Percentiles rank a stretch among this genome's conserved stretches.
These are phyloP conservation scores for Cystofilobasidium macerans DNA, from an alignment of 768 basidiomycete species.

Conservation along the genomic window DNA sequence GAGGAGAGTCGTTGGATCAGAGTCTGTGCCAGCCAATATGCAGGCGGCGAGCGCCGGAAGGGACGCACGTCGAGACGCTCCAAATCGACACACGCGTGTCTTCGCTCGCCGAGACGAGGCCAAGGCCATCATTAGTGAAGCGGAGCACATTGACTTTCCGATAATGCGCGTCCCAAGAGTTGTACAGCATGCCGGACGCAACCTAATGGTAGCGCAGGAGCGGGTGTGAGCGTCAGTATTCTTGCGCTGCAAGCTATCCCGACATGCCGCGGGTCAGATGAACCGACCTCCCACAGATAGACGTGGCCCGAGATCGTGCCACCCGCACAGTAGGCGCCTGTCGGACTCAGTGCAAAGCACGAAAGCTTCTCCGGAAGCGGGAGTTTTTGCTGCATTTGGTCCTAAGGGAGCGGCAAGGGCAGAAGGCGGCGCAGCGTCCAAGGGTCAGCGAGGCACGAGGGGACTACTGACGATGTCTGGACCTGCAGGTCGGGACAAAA, in stretches of 20 bases:
- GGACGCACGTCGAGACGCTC: constrained; percentile 66
- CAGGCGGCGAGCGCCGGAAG: constrained; percentile 25
- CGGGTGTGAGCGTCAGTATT: constrained; percentile 2
- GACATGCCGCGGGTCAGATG: background rate
- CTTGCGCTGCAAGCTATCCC: background rate
- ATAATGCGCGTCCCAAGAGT: constrained; percentile 92
- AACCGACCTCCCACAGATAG: constrained; percentile 85
- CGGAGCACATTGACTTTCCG: constrained; percentile 69
- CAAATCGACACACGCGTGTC: constrained; percentile 84
- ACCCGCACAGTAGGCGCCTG: constrained; percentile 69
- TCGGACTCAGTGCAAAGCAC: constrained; percentile 62
- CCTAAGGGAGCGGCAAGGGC: no score
- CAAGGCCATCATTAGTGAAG: constrained; percentile 70
- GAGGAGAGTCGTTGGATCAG: background rate
- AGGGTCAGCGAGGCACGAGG: constrained; percentile 22
- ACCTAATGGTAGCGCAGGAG: constrained; percentile 47
- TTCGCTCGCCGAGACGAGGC: constrained; percentile 74
- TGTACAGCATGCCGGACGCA: constrained; percentile 83
- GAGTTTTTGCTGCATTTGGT: constrained; percentile 75
- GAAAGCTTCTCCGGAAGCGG: constrained; percentile 81
- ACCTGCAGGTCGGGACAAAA: no score
- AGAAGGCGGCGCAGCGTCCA: background rate
- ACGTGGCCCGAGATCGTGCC: constrained; percentile 80
- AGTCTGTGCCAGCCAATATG: background rate
- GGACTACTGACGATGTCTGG: background rate